phyloP scores from a whole-genome alignment of 2,329 filamentous ascomycete genomes.

The Diplodia seriata region DNA sequence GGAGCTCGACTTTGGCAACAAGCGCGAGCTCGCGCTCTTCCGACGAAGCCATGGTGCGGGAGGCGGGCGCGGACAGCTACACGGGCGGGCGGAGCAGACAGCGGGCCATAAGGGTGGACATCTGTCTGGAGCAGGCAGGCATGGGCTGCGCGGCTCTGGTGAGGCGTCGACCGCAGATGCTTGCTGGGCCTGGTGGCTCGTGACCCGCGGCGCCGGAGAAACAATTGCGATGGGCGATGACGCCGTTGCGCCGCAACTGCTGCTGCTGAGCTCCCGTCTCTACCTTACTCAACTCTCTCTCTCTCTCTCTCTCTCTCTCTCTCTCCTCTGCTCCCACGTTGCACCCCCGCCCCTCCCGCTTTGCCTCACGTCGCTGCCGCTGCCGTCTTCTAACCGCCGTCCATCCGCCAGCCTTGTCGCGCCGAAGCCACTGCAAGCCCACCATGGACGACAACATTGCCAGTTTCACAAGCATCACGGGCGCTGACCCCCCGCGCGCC shows the following conservation, averaged over 20 bases:
- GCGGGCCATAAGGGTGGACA: constrained; percentile 22
- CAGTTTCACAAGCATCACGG: constrained; percentile 83
- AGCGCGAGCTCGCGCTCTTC: constrained; percentile 80
- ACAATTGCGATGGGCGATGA: constrained; percentile 12
- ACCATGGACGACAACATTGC: constrained; percentile 65
- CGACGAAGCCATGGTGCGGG: constrained; percentile 45
- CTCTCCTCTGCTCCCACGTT: not conserved
- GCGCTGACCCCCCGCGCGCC: constrained; percentile 74
- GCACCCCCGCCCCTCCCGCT: not conserved
- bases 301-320: not conserved
- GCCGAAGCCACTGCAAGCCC: not conserved
- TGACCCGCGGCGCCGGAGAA: constrained; percentile 21
- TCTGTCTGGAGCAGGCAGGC: constrained; percentile 16
- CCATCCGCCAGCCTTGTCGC: not conserved
- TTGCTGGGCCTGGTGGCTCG: not conserved
- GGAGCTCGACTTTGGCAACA: constrained; percentile 83
- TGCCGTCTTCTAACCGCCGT: constrained; percentile 1
- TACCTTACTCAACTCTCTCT: not conserved
- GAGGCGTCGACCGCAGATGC: constrained; percentile 17
- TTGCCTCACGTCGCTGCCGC: not conserved
- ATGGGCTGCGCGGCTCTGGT: constrained; percentile 28
- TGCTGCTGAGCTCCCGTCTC: no score
- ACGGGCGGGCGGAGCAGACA: constrained; percentile 19
- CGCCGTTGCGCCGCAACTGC: not conserved
- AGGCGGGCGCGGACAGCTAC: constrained; percentile 22